These are phyloP conservation scores for Phytophthora podocarpi DNA, from an alignment of 352 stramenopile genomes.

Conservation along the genomic window DNA sequence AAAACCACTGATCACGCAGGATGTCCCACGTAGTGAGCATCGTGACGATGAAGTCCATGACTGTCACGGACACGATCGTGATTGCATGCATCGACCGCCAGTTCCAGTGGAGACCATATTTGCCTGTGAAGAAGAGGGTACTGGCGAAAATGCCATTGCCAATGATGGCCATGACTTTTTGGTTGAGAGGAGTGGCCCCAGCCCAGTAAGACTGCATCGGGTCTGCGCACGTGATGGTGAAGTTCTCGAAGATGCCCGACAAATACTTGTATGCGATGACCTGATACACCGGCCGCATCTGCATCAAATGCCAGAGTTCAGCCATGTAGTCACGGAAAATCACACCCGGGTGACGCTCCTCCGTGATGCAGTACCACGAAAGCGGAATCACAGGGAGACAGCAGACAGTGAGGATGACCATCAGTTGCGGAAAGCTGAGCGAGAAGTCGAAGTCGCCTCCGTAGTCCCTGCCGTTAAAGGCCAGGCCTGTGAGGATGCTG, in stretches of 20 bases:
- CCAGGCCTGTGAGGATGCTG: conserved; percentile 37
- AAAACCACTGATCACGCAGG: conserved; percentile 56
- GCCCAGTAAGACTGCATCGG: conserved; percentile 45
- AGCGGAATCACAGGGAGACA: conserved; percentile 41
- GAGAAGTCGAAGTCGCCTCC: too few relatives aligned
- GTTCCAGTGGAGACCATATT: conserved; percentile 43
- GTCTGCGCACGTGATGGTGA: conserved; percentile 34
- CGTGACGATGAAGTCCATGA: conserved; percentile 38
- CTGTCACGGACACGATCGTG: conserved; percentile 31
- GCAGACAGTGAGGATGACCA: conserved; percentile 46
- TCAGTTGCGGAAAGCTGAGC: conserved; percentile 46
- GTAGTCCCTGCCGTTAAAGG: conserved; percentile 54
- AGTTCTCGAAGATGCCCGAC: conserved; percentile 43
- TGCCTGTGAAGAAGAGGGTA: conserved; percentile 37
- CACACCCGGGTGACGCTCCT: conserved; percentile 40
- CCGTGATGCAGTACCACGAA: conserved; percentile 52
- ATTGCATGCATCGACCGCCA: conserved; percentile 40
- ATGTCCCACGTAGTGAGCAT: conserved; percentile 46
- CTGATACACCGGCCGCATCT: conserved; percentile 46
- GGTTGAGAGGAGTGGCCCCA: conserved; percentile 38
- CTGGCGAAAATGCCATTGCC: conserved; percentile 39
- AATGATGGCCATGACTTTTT: conserved; percentile 41
- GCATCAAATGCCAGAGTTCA: conserved; percentile 40
- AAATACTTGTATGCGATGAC: conserved; percentile 45
- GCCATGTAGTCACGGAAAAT: conserved; percentile 41